phyloP scores from a whole-genome alignment of 441 rosid genomes.

The Flueggea neowawraea region DNA sequence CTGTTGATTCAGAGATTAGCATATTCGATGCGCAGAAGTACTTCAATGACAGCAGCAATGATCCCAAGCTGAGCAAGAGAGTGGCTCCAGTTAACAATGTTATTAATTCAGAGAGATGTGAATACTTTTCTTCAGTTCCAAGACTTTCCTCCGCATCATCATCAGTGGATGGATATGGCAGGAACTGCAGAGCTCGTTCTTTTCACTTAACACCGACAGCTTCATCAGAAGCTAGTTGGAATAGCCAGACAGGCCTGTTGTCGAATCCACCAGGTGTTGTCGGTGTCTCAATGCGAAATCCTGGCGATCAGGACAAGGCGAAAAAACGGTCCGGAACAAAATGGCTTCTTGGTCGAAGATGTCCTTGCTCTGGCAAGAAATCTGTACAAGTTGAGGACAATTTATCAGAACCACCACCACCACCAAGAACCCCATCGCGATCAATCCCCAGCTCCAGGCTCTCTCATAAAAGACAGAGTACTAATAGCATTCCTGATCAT shows the following conservation, averaged over 20 bases:
- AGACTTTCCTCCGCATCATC: constrained; percentile 66
- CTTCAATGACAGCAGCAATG: constrained; percentile 48
- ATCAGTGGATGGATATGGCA: constrained; percentile 28
- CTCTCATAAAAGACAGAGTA: background rate
- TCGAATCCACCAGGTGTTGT: constrained; percentile 54
- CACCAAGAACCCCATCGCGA: constrained; percentile 25
- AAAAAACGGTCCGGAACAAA: constrained; percentile 22
- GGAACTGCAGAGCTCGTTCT: constrained; percentile 37
- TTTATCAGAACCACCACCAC: constrained; percentile 15
- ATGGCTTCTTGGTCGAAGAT: constrained; percentile 62
- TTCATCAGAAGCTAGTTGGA: constrained; percentile 95
- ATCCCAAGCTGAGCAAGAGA: constrained; percentile 26
- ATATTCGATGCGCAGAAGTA: constrained; percentile 84
- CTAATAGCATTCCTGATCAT: background rate
- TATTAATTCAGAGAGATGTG: constrained; percentile 16
- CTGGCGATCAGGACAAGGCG: constrained; percentile 13
- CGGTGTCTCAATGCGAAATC: constrained; percentile 31
- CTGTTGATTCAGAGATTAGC: constrained; percentile 58
- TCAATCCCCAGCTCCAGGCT: background rate
- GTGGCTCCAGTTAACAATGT: constrained; percentile 31
- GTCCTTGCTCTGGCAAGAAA: constrained; percentile 81
- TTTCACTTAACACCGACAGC: constrained; percentile 64
- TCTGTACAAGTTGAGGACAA: constrained; percentile 76
- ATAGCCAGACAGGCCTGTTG: constrained; percentile 77
- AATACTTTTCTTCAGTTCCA: constrained; percentile 22